A percentile compares a stretch with the other conserved stretches of the same genome.
Conservation (phyloP, 352 stramenopile genomes). For the Phytopythium mirpurense region DNA sequence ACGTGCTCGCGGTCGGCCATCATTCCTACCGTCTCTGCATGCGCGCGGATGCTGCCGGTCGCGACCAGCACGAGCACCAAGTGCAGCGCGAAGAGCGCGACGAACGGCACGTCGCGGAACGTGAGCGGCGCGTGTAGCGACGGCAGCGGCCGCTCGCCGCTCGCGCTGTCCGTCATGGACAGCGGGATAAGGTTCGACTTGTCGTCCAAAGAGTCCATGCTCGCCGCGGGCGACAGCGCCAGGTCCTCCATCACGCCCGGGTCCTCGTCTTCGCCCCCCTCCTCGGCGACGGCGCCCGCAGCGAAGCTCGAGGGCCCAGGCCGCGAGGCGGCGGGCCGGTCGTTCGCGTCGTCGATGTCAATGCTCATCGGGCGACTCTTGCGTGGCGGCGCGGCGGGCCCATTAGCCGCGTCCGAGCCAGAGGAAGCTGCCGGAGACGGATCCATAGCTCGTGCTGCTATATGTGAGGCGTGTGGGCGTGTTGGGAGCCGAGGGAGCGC, state of each 20-base stretch:
- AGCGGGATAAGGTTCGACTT: conserved; percentile 54
- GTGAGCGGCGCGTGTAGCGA: conserved; percentile 55
- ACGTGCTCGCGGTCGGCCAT: conserved; percentile 21
- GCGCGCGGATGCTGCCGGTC: conserved; percentile 32
- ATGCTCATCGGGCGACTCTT: conserved; percentile 30
- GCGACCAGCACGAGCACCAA: conserved; percentile 41
- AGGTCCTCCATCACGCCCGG: conserved; percentile 48
- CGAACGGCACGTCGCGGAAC: conserved; percentile 55
- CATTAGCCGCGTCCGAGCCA: background rate
- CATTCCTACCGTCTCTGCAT: conserved; percentile 16
- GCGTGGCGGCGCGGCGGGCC: background rate
- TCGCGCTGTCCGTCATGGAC: conserved; percentile 62
- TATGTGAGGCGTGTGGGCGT: background rate
- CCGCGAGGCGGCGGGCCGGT: conserved; percentile 8
- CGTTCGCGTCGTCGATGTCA: conserved; percentile 30
- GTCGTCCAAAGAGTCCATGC: conserved; percentile 19
- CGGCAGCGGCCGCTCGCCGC: conserved; percentile 48
- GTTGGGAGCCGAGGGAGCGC: background rate
- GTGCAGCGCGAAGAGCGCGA: conserved; percentile 45
- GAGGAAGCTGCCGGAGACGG: background rate
- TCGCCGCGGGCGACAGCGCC: conserved; percentile 36
- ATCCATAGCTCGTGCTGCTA: background rate
- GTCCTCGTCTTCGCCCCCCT: conserved; percentile 4
- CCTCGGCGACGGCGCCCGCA: background rate
- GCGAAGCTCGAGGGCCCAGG: background rate